Evolutionary conservation across 1,284 basidiomycete genomes (phyloP), one percentile per base, ranked within the genome.

Genomic region (Ustilago nuda): DNA sequence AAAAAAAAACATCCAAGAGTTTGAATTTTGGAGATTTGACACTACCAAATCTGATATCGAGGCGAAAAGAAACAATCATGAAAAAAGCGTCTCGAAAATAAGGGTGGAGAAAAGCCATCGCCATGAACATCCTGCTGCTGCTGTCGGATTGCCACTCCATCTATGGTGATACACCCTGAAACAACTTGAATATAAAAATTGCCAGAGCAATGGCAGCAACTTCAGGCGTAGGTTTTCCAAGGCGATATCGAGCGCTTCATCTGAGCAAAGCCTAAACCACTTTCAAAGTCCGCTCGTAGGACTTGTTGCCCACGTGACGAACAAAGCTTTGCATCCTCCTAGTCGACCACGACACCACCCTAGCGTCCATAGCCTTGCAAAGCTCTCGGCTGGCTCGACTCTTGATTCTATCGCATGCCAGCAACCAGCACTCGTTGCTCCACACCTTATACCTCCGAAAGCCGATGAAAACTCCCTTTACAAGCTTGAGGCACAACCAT

Each of bases 91-190:
- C 11, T 9, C 12, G 33, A 53, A 27, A 53, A 53, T 35, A 13
- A 36, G n/a, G 51, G 51, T 53, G 33, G 33, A 37, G 51, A 53
- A 53, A 53, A 19, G n/a, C 30, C 32, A 32, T 51, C 27, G 7
- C 23, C 23, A 27, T 27, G n/a, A 36, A 36, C 32, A 8, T 8
- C n/a, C 33, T 35, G 51, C 8, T 8, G 36, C 30, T 27, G 27
- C 45, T 48, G 23, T 48, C 45, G 23, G 23, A 48, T 8, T 48
- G 8, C 23, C 19, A 11, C 7, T 4, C 17, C 23, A 48, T 13
- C 8, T 13, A 48, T 1, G 11, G n/a, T 48, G 45, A 48, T 6
- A 17, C 13, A 13, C 39, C 39, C 17, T 15, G 39, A 41, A 17
- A 11, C 36, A 37, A 9, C 36, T 37, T 37, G 5, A 37, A 9